Evolutionary conservation across 169 alveolate species (phyloP).

Genomic region (Plasmodium cynomolgi): DNA sequence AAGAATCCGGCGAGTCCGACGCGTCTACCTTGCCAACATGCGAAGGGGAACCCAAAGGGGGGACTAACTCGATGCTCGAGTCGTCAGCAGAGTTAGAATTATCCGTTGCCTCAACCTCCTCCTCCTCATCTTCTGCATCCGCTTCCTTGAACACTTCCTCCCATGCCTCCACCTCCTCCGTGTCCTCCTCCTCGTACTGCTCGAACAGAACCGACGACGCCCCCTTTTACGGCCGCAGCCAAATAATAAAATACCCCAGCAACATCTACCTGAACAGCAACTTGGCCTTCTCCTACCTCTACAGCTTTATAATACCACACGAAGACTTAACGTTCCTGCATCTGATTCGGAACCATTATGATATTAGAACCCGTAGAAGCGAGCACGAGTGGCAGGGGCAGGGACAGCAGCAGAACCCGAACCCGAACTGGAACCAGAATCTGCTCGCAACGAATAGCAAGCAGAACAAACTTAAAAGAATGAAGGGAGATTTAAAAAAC

Average conservation of each 20-base stretch:
- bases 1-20: neutral
- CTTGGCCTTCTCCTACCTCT: conserved; percentile 41
- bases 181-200: conserved; percentile 34
- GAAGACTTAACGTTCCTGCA: conserved; percentile 57
- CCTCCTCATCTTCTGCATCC: neutral
- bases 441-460: neutral
- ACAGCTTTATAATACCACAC: conserved; percentile 64
- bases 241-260: conserved; percentile 38
- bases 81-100: neutral
- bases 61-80: neutral
- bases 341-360: conserved; percentile 34
- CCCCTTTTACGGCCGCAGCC: neutral
- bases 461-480: neutral
- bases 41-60: neutral
- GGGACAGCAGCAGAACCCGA: too few species aligned
- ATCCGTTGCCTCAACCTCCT: neutral
- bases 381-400: neutral
- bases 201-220: conserved; percentile 7
- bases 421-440: neutral
- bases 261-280: conserved; percentile 52
- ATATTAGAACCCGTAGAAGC: neutral
- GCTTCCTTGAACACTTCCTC: conserved; percentile 8
- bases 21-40: neutral
- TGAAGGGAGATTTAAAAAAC: neutral
- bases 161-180: conserved; percentile 14